Evolutionary conservation across 1,284 basidiomycete species (phyloP).

Genomic region (Boletus hoseneyae): DNA sequence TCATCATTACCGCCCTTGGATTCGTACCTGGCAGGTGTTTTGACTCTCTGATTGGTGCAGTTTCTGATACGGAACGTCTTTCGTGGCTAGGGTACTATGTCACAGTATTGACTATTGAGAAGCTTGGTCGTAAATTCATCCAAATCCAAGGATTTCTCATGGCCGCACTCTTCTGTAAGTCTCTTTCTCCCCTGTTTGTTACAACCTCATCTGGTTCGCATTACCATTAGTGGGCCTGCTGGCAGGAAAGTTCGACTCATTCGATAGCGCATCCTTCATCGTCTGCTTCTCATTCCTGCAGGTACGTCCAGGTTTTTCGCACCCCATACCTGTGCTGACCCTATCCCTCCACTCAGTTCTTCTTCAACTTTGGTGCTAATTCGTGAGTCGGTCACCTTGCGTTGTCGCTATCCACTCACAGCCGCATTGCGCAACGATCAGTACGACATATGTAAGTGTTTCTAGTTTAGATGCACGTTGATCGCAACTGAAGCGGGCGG

Average conservation of each 20-base stretch:
- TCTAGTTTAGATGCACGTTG: background rate
- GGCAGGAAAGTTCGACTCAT: constrained; percentile 61
- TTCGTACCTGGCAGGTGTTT: constrained; percentile 61
- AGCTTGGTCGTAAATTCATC: constrained; percentile 69
- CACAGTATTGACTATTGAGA: constrained; percentile 66
- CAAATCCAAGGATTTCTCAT: constrained; percentile 78
- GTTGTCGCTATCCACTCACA: constrained; percentile 4
- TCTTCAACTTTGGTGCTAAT: constrained; percentile 88
- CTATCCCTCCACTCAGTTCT: constrained; percentile 47
- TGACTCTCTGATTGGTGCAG: background rate
- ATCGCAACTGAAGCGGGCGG: constrained; percentile 2
- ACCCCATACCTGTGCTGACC: background rate
- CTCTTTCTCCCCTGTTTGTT: background rate
- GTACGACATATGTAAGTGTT: constrained; percentile 52
- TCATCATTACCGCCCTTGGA: constrained; percentile 69
- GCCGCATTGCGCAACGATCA: constrained; percentile 17
- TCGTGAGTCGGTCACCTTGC: constrained; percentile 41
- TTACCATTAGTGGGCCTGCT: constrained; percentile 48
- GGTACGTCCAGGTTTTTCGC: constrained; percentile 21
- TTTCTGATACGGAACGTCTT: constrained; percentile 1
- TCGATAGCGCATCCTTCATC: constrained; percentile 62
- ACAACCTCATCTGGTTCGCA: background rate
- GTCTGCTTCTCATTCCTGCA: constrained; percentile 67
- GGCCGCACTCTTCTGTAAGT: constrained; percentile 65
- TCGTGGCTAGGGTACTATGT: constrained; percentile 59